Percentiles rank a stretch among this genome's conserved stretches.
Conservation (phyloP, 495 filamentous ascomycete species). For the Podospora fimiseda region DNA sequence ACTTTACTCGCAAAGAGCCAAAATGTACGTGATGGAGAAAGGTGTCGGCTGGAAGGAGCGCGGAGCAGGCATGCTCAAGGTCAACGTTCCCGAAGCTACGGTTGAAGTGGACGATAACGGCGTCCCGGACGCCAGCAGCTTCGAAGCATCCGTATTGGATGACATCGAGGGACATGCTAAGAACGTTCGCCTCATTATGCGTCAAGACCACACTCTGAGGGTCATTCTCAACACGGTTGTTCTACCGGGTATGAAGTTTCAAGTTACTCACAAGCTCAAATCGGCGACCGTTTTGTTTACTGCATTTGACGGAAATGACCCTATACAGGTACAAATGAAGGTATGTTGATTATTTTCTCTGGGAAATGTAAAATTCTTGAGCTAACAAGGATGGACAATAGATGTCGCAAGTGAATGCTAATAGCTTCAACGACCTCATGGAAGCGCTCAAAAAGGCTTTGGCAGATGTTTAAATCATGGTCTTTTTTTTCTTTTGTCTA, state of each 20-base stretch:
- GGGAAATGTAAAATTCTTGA: not conserved
- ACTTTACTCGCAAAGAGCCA: conserved; percentile 58
- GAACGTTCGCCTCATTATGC: conserved; percentile 69
- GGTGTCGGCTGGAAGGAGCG: conserved; percentile 74
- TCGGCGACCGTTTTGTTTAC: conserved; percentile 49
- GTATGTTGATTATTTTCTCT: conserved; percentile 39
- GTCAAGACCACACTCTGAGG: conserved; percentile 76
- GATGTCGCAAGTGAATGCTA: conserved; percentile 42
- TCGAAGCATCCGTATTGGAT: conserved; percentile 44
- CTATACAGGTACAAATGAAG: conserved; percentile 60
- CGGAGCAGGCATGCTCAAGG: conserved; percentile 72
- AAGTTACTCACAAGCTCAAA: conserved; percentile 59
- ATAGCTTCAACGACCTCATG: conserved; percentile 34
- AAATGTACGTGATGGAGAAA: conserved; percentile 69
- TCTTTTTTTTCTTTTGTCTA: not conserved
- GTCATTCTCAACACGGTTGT: conserved; percentile 81
- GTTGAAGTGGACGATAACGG: conserved; percentile 42
- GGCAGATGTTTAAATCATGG: conserved; percentile 18
- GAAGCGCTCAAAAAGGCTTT: conserved; percentile 36
- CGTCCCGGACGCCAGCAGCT: conserved; percentile 33
- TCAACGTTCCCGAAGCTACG: conserved; percentile 60
- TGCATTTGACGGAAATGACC: conserved; percentile 52
- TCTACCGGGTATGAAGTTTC: conserved; percentile 64
- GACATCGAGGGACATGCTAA: conserved; percentile 34
- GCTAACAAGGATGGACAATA: conserved; percentile 15